Evolutionary conservation across 495 filamentous ascomycete genomes (phyloP), one percentile per base, ranked within the genome.

Genomic region (Ramalina peruviana): DNA sequence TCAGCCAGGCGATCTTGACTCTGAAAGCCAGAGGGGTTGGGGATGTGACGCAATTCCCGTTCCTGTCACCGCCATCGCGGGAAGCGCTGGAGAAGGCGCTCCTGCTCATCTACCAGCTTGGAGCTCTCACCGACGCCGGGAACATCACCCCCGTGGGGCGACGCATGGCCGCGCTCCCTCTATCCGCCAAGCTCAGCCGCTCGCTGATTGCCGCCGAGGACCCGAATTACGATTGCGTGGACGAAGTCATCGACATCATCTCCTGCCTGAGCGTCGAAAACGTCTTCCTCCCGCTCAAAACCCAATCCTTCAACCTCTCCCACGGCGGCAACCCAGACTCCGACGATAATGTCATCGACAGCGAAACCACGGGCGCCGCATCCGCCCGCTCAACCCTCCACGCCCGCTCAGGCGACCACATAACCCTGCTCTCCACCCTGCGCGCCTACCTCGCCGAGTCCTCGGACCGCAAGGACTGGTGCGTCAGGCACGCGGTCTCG

Each of bases 1-100:
- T 97, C 2, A 76, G 86, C 20, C 79, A 85, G 44, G 83, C 88
- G 2, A 66, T 96, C n/a, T 68, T 99, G 15, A 93, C 82, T 1
- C 90, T 99, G 82, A 96, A 95, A 61, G 90, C 93, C 9, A 73
- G 88, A 33, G 92, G 90, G 0, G 79, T 94, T 9, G 73, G 86
- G 17, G 82, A 97, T 60, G 79, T 97, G 23, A 63, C 87, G 40
- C 68, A 72, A 0, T 99, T 99, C 58, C 85, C 89, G 0, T 80
- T 94, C 49, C 78, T 99, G 59, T 86, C 90, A 50, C 75, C 77
- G 1, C 93, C 90, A 0, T 78, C 83, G 1, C 66, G 80, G 19
- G 83, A 90, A 51, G 72, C 85, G 0, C 69, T 97, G 12, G 79
- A 86, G 53, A 94, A 88, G 61, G 92, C 88, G 0, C 69, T 97